Base-by-base conservation (phyloP, 805 yeast genomes). In the Saturnispora diversa region DNA sequence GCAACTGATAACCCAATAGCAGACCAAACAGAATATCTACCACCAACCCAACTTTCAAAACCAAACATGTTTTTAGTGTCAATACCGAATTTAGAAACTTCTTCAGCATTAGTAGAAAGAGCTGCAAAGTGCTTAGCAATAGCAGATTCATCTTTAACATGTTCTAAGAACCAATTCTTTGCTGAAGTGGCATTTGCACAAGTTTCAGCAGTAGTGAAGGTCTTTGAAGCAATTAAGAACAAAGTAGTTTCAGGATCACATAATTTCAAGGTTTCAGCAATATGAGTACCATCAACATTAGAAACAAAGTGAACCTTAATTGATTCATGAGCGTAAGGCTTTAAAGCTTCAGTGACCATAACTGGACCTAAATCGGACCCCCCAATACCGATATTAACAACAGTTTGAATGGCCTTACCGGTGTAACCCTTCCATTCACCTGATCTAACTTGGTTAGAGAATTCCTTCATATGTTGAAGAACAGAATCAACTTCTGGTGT, bases 21-120 rank as follows among this genome's bases (percentile, higher is more conserved):
- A 31, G 95, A 84, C 99, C 99, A 92, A 47, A 92, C 98, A n/a
- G 98, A 92, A 80, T 92, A 92, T 68, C 99, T 83, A 62, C 99
- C 99, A 60, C 99, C 99, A 50, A 92, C 99, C 98, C 98, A 92
- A 69, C 70, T 81, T 65, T 88, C 96, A 58, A 92, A 92, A 49
- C 94, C 97, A 66, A 92, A 92, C 99, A 92, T 92, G 74, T 92
- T 92, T 64, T 78, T 82, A 62, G 96, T 78, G 70, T 92, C 97
- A 53, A 92, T 92, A 59, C 99, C 99, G 57, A 92, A 92, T 69
- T 85, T 84, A 56, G 80, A 73, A 49, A 92, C 99, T 66, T 84
- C 97, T 39, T 65, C 67, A 46, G 85, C 94, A 64, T 92, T 92
- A 49, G 98, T 92, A 47, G 95, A 85, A 52, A 92, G 73, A 44